These are phyloP conservation scores for Diaporthe helianthi DNA, from an alignment of 2,329 filamentous ascomycete species.

Conservation along the genomic window DNA sequence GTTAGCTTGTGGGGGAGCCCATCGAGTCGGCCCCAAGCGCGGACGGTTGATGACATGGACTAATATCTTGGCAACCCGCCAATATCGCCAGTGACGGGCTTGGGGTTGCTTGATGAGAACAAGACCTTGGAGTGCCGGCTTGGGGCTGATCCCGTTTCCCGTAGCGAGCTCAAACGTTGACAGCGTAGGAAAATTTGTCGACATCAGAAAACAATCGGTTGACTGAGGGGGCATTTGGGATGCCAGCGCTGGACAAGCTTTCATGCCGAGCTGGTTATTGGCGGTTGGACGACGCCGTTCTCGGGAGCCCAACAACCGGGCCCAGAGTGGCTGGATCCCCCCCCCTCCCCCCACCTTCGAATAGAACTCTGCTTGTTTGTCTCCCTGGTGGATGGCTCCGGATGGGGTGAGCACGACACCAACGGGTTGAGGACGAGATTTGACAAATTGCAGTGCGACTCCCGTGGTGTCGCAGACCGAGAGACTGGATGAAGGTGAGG, in stretches of 20 bases:
- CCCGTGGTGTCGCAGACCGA: conserved; percentile 8
- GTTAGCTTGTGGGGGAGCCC: not conserved
- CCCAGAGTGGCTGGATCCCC: not conserved
- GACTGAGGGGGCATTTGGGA: not conserved
- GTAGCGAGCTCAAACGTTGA: conserved; percentile 22
- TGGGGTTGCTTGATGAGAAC: not conserved
- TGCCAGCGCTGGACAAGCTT: conserved; percentile 8
- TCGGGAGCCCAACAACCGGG: conserved; percentile 23
- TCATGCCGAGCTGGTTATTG: not conserved
- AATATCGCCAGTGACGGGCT: not conserved
- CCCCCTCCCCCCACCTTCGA: no score
- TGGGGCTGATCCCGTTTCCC: conserved; percentile 17
- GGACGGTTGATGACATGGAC: not conserved
- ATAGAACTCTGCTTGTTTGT: not conserved
- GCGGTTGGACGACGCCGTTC: not conserved
- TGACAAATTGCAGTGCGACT: conserved; percentile 10
- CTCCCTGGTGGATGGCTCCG: not conserved
- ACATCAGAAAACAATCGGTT: conserved; percentile 24
- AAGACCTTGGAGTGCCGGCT: conserved; percentile 11
- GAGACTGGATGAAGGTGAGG: conserved; percentile 29
- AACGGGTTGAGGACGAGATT: not conserved
- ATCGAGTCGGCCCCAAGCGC: not conserved
- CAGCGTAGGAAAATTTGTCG: conserved; percentile 10
- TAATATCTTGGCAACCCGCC: not conserved
- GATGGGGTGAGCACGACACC: conserved; percentile 18